phyloP scores from a whole-genome alignment of 495 filamentous ascomycete genomes.

The Penicillium ochrochloron region DNA sequence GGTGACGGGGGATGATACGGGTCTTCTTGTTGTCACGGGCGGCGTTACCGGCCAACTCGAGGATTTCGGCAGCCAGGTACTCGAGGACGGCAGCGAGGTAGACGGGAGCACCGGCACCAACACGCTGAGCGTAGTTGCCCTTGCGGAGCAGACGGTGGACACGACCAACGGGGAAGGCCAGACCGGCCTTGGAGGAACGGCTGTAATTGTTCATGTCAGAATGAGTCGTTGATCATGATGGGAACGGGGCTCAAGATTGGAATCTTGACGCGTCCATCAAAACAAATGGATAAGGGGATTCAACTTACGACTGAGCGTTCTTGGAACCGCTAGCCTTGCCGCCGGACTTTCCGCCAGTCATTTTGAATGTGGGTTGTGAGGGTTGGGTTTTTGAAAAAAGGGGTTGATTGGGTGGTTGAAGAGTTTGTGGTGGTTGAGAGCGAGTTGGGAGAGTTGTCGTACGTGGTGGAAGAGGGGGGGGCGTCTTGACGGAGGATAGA shows the following conservation, averaged over 20 bases:
- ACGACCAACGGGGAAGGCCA: conserved; percentile 99
- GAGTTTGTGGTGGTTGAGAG: conserved; percentile 21
- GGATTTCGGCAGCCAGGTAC: conserved; percentile 98
- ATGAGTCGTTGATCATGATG: conserved; percentile 15
- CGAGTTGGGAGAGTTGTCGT: conserved; percentile 27
- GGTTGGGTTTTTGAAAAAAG: conserved; percentile 29
- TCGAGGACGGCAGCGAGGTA: conserved; percentile 98
- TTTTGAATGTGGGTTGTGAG: conserved; percentile 67
- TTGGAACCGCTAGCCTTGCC: conserved; percentile 97
- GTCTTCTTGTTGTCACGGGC: conserved; percentile 99
- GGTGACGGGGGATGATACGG: conserved; percentile 98
- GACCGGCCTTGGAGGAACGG: conserved; percentile 98
- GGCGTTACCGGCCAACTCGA: conserved; percentile 98
- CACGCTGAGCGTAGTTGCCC: conserved; percentile 99
- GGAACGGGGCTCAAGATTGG: neutral
- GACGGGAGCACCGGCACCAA: conserved; percentile 97
- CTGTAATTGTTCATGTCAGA: conserved; percentile 57
- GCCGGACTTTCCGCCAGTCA: conserved; percentile 99
- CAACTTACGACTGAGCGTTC: conserved; percentile 87
- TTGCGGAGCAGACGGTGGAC: conserved; percentile 99
- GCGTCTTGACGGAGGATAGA: conserved; percentile 38
- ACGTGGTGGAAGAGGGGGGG: conserved; percentile 29
- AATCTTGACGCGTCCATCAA: neutral
- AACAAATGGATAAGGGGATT: conserved; percentile 26
- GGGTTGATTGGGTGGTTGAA: conserved; percentile 14